A percentile compares a stretch with the other conserved stretches of the same genome.
Conservation (phyloP, 2,329 filamentous ascomycete species). For the Aspergillus ibericus region DNA sequence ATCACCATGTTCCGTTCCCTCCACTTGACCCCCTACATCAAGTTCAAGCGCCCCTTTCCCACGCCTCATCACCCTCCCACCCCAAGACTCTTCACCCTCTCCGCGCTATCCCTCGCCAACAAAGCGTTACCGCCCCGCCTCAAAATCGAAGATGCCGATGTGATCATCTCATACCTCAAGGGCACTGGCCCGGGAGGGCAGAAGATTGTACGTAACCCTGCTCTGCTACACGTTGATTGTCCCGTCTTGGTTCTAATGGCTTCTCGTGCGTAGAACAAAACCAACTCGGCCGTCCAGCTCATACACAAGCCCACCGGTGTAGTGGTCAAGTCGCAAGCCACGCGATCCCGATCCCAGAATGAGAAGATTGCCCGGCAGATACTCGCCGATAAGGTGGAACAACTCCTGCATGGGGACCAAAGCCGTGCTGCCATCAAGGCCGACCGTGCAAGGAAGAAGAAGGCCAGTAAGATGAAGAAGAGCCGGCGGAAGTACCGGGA, state of each 20-base stretch:
- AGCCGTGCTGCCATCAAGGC: slow-evolving; percentile 80
- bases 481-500: slow-evolving; percentile 45
- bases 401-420: slow-evolving; percentile 69
- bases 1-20: slow-evolving; percentile 12
- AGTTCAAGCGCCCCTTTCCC: background rate
- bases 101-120: slow-evolving; percentile 22
- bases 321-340: slow-evolving; percentile 91
- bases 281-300: slow-evolving; percentile 88
- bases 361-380: slow-evolving; percentile 78
- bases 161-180: slow-evolving; percentile 83
- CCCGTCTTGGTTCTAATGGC: background rate
- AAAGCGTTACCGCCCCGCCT: slow-evolving; percentile 76
- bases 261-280: slow-evolving; percentile 71
- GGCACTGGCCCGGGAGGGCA: slow-evolving; percentile 92
- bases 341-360: slow-evolving; percentile 82
- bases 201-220: slow-evolving; percentile 68
- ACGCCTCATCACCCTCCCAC: background rate
- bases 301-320: slow-evolving; percentile 87
- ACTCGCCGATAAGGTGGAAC: slow-evolving; percentile 75
- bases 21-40: slow-evolving; percentile 3
- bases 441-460: slow-evolving; percentile 69
- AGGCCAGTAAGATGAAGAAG: slow-evolving; percentile 47
- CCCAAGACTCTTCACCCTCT: slow-evolving; percentile 25
- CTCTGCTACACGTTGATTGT: too few relatives aligned
- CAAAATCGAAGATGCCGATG: slow-evolving; percentile 72